These are phyloP conservation scores for Cladosporium austrohemisphaericum DNA, from an alignment of 2,329 filamentous ascomycete genomes.

Conservation along the genomic window DNA sequence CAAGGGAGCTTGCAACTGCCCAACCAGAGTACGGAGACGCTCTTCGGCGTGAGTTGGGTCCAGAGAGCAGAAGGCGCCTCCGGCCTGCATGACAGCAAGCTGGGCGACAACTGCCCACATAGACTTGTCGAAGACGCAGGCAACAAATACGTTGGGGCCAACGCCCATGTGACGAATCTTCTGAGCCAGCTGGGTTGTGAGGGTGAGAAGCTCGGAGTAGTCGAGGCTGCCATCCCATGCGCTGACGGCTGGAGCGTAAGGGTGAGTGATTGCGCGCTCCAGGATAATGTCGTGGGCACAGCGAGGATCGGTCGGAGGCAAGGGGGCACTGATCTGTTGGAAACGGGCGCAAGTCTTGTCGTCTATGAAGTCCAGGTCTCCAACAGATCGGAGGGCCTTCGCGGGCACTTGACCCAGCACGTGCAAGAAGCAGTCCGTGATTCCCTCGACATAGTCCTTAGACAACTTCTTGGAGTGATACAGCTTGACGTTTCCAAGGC, in stretches of 20 bases:
- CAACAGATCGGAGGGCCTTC: constrained; percentile 2
- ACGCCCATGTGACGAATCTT: not conserved
- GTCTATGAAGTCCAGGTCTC: constrained; percentile 7
- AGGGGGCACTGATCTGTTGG: not conserved
- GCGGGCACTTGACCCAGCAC: constrained; percentile 2
- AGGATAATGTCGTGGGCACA: constrained; percentile 7
- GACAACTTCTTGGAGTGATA: constrained; percentile 7
- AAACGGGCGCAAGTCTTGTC: constrained; percentile 1
- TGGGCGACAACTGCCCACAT: constrained; percentile 34
- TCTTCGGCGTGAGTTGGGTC: constrained; percentile 16
- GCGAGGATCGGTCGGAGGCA: not conserved
- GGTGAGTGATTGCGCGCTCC: constrained; percentile 4
- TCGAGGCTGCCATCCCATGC: constrained; percentile 18
- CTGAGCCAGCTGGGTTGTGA: constrained; percentile 3
- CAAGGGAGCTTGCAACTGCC: constrained; percentile 4
- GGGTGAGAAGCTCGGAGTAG: constrained; percentile 15
- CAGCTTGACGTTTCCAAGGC: constrained; percentile 5
- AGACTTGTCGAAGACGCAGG: constrained; percentile 38
- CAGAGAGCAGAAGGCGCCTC: constrained; percentile 27
- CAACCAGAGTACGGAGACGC: constrained; percentile 10
- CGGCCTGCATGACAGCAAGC: constrained; percentile 37
- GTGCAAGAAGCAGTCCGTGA: constrained; percentile 11
- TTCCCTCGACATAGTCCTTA: not conserved
- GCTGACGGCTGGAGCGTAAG: constrained; percentile 4
- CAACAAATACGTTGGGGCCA: constrained; percentile 27